Evolutionary conservation across 1,284 basidiomycete genomes (phyloP), one percentile per base, ranked within the genome.

Genomic region (Cystobasidiaceae sp.): DNA sequence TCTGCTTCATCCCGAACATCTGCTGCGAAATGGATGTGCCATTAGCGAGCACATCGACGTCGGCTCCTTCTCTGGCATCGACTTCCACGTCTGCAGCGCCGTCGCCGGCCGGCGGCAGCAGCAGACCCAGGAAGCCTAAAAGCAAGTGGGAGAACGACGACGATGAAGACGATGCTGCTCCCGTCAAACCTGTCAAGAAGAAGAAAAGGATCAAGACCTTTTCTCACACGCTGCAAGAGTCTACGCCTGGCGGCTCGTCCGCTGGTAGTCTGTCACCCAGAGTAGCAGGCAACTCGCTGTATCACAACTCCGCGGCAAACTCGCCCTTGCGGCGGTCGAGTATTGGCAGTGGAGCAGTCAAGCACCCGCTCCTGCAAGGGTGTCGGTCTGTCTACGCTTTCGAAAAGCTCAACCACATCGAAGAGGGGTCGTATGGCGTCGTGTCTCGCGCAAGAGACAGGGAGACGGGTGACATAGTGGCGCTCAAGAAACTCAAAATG

Each of bases 401-500:
- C 77, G 92, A 96, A 74, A 81, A 90, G 13, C 81, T 99, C 39
- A 99, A 99, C 77, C 91, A 97, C 73, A 99, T 99, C 73, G 96
- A 99, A 78, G 96, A 99, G 79, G 96, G 96, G 1, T 64, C 52
- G 37, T 99, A 99, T 74, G 96, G 96, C 17, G 86, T 99, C 45
- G 96, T 99, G 13, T 98, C 93, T 72, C 87, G 96, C 21, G 96
- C 96, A 6, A 82, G 86, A 69, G 93, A 97, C 78, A 94, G 91
- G 75, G 83, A 89, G 73, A 93, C 93, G 0, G 90, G 91, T 6
- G 91, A 93, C 68, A 89, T 96, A 21, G 96, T 98, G 13, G 96
- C 96, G 8, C 78, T 99, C 68, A 99, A 99, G 79, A 97, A 96
- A 78, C 83, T 99, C 69, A 99, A 99, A 78, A 84, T 99, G 67